These are phyloP conservation scores for Fusarium goolgardi DNA, from an alignment of 2,329 filamentous ascomycete species.

Conservation along the genomic window DNA sequence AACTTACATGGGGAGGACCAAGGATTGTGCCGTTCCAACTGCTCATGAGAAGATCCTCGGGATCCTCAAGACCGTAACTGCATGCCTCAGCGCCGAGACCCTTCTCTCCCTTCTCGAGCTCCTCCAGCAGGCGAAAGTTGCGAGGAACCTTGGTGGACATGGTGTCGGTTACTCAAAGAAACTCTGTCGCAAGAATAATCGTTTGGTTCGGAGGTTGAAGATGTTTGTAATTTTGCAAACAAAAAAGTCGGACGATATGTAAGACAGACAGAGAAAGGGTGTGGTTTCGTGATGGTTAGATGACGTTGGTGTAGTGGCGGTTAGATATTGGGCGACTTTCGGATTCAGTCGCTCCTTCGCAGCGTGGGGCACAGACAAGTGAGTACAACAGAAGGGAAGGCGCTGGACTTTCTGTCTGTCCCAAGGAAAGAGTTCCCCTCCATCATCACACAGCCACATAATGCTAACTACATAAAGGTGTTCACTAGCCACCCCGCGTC, in stretches of 20 bases:
- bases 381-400: constrained; percentile 29
- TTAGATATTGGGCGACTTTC: constrained; percentile 36
- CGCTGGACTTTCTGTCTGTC: constrained; percentile 23
- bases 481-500: constrained; percentile 23
- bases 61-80: constrained; percentile 94
- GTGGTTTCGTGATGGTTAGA: constrained; percentile 15
- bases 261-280: constrained; percentile 14
- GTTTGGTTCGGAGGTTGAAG: not conserved
- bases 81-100: constrained; percentile 95
- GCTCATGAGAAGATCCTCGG: constrained; percentile 94
- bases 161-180: constrained; percentile 9
- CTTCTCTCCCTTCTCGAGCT: constrained; percentile 99
- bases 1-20: constrained; percentile 90
- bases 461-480: not conserved
- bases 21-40: constrained; percentile 99
- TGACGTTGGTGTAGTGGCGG: constrained; percentile 38
- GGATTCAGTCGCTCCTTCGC: constrained; percentile 25
- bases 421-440: constrained; percentile 25
- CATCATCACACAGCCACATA: constrained; percentile 22
- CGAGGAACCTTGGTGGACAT: constrained; percentile 77
- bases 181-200: not conserved
- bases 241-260: constrained; percentile 6
- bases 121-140: constrained; percentile 96
- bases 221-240: not conserved
- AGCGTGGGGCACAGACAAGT: constrained; percentile 33